Evolutionary conservation across 164 flowering plant genomes (phyloP), one percentile per base, ranked within the genome.

Genomic region (Macadamia tetraphylla): DNA sequence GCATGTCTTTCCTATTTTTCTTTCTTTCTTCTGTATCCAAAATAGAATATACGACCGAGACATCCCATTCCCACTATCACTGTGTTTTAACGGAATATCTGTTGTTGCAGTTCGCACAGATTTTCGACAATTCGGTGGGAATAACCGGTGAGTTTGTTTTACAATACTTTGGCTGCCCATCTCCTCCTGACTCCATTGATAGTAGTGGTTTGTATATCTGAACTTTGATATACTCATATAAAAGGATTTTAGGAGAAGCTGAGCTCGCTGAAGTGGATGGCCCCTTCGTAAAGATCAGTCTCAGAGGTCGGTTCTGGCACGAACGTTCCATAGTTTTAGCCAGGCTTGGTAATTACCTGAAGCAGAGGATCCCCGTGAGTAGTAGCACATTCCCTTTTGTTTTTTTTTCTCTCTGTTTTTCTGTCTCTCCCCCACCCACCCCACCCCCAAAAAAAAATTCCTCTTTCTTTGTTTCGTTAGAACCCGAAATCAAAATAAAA

Each of bases 291-390:
- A 94, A 83, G 83, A 83, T 94, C 60, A 81, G 92, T 63, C 89
- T 94, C 51, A 82, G 74, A 56, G 98, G 98, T 40, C 83, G 87
- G 55, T 94, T 94, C 82, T 94, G 98, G 98, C 97, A 94, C 73
- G 66, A 80, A 70, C 87, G 97, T 1, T 80, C 90, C 29, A 62
- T 60, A 0, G 94, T 94, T 72, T 64, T 94, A 43, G 95, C 89
- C 4, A 84, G 98, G 76, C 76, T 94, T 58, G 94, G 82, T 13
- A 90, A 86, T 71, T 94, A 88, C 74, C 77, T 94, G 82, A 88
- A 91, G 81, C 83, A 88, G 76, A 88, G 97, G 75, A 91, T 94
- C 67, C 97, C 98, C 56, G 98, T 92, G 74, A 78, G 90, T 68
- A 46, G 51, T 46, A 3, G 8, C 51, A 46, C 1, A 3, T 4